A percentile compares a stretch with the other conserved stretches of the same genome.
Conservation (phyloP, 164 flowering plant species). For the Umbilicus rupestris region DNA sequence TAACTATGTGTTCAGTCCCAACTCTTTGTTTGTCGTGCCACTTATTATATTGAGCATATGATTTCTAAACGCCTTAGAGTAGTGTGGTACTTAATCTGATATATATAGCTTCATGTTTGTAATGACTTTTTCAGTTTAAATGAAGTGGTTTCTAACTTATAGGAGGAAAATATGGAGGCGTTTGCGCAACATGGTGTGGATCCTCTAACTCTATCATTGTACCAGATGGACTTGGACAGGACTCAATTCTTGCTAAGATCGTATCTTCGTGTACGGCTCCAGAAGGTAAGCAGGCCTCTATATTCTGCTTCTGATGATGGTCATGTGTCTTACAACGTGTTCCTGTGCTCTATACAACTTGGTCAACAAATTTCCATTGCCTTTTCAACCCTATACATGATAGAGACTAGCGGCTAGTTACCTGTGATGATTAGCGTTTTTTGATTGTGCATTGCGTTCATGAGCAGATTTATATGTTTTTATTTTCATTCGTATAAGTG, state of each 20-base stretch:
- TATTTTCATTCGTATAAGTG: neutral
- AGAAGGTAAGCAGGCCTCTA: conserved; percentile 41
- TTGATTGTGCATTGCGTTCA: too few species aligned
- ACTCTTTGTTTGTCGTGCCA: too few species aligned
- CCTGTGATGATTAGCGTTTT: neutral
- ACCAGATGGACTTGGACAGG: conserved; percentile 88
- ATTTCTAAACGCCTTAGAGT: too few species aligned
- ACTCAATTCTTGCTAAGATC: conserved; percentile 71
- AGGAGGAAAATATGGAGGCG: conserved; percentile 81
- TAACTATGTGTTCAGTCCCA: too few species aligned
- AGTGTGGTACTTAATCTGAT: too few species aligned
- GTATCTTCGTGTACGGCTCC: conserved; percentile 74
- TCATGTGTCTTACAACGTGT: neutral
- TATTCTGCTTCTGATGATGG: neutral
- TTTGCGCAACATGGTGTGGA: conserved; percentile 40
- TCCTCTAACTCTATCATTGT: conserved; percentile 65
- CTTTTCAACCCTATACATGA: neutral
- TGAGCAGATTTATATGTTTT: neutral
- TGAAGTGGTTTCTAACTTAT: neutral
- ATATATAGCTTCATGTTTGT: neutral
- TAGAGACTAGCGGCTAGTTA: neutral
- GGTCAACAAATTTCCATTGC: neutral
- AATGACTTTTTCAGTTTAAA: neutral
- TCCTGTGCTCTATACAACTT: neutral
- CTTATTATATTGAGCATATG: too few species aligned